phyloP scores from a whole-genome alignment of 305 asterid genomes.

The Solanum hybrid region DNA sequence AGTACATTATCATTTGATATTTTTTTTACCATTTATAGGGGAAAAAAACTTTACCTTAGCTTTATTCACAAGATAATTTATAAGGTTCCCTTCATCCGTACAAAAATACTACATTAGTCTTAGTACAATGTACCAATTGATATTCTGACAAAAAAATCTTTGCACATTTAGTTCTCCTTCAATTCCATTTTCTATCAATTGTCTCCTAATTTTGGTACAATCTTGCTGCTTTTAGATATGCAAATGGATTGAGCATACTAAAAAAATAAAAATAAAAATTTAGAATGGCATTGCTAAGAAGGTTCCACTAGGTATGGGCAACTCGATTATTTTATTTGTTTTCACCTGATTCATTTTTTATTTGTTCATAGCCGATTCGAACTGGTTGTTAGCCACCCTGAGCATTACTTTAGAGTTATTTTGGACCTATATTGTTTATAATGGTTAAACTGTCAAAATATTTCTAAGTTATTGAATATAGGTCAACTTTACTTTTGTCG shows the following conservation, averaged over 20 bases:
- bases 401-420: not conserved
- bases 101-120: not conserved
- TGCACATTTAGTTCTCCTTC: not conserved
- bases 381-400: accelerated
- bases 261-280: not conserved
- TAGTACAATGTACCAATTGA: slow-evolving; percentile 5
- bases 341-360: not conserved
- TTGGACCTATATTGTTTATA: not conserved
- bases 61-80: not conserved
- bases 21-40: not conserved
- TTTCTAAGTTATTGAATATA: not conserved
- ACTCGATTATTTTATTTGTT: not conserved
- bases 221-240: not conserved
- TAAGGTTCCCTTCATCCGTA: not conserved
- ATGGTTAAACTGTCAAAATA: not conserved
- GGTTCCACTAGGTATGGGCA: not conserved
- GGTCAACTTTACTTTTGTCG: not conserved
- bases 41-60: not conserved
- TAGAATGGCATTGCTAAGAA: not conserved
- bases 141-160: not conserved
- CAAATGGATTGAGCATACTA: not conserved
- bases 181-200: not conserved
- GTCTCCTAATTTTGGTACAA: not conserved
- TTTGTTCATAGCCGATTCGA: not conserved
- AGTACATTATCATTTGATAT: not conserved